Percentiles rank a stretch among this genome's conserved stretches.
Conservation (phyloP, 202 grass and related monocot species). For the Panicum virgatum region DNA sequence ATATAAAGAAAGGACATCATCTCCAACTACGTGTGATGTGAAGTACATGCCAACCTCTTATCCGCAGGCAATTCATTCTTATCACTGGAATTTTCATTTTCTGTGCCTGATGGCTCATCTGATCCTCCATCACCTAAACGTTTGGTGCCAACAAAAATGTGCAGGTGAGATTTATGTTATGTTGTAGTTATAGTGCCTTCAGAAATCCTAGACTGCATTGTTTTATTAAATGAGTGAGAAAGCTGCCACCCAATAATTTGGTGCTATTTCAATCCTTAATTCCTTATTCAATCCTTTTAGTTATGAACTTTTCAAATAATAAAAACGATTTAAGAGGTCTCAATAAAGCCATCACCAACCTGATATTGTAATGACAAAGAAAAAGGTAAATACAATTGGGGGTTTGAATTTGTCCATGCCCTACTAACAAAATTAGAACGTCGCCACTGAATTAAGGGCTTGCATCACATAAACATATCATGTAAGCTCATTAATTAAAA, state of each 20-base stretch:
- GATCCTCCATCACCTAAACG: constrained; percentile 55
- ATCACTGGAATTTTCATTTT: constrained; percentile 62
- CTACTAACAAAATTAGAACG: neutral
- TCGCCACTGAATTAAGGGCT: neutral
- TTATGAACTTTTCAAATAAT: neutral
- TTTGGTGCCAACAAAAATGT: constrained; percentile 49
- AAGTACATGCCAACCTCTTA: constrained; percentile 62
- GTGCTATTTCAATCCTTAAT: neutral
- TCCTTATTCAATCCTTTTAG: constrained; percentile 4
- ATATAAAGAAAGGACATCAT: constrained; percentile 25
- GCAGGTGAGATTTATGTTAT: constrained; percentile 51
- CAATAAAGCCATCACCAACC: neutral
- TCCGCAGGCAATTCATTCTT: constrained; percentile 58
- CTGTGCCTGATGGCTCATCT: constrained; percentile 53
- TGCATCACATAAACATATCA: neutral
- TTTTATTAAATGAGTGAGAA: constrained; percentile 5
- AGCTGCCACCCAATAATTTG: neutral
- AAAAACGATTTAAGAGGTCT: neutral
- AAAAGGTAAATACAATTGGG: neutral
- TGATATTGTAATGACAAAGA: neutral
- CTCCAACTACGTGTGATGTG: constrained; percentile 43
- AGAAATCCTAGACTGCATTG: constrained; percentile 19
- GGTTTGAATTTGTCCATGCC: neutral
- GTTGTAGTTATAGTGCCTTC: constrained; percentile 30
- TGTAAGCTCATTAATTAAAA: constrained; percentile 10